phyloP scores from a whole-genome alignment of 768 basidiomycete species.

The Rhodocollybia butyracea region DNA sequence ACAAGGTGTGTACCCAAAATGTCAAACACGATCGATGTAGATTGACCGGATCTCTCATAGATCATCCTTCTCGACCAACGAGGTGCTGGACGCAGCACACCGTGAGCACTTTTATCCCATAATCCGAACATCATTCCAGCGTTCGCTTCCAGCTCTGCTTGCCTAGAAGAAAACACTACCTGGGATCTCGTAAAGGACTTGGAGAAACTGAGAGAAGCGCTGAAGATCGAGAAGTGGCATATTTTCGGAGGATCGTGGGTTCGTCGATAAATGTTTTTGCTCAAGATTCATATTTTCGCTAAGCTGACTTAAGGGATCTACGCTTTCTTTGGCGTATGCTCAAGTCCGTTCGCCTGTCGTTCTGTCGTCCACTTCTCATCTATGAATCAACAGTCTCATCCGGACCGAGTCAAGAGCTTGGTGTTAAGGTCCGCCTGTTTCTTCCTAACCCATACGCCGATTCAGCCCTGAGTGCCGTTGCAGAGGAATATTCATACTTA shows the following conservation, averaged over 20 bases:
- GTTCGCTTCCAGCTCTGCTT: slow-evolving; percentile 53
- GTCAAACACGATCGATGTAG: not conserved
- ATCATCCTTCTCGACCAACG: slow-evolving; percentile 90
- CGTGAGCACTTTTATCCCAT: slow-evolving; percentile 42
- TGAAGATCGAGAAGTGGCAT: slow-evolving; percentile 84
- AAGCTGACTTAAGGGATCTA: slow-evolving; percentile 60
- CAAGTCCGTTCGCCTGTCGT: slow-evolving; percentile 65
- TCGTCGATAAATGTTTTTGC: not conserved
- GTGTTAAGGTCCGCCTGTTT: slow-evolving; percentile 56
- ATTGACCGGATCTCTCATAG: slow-evolving; percentile 29
- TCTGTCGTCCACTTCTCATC: too few relatives aligned
- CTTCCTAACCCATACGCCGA: not conserved
- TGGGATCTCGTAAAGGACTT: slow-evolving; percentile 92
- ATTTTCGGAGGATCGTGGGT: slow-evolving; percentile 96
- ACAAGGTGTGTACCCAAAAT: slow-evolving; percentile 50
- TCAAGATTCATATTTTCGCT: not conserved
- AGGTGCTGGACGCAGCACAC: slow-evolving; percentile 83
- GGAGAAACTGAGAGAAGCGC: slow-evolving; percentile 73
- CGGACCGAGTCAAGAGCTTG: slow-evolving; percentile 74
- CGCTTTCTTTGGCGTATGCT: slow-evolving; percentile 81
- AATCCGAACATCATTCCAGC: slow-evolving; percentile 1
- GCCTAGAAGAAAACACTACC: slow-evolving; percentile 84
- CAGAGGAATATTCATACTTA: slow-evolving; percentile 87
- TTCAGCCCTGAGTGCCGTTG: not conserved
- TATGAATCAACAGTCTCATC: slow-evolving; percentile 83